Percentiles rank a stretch among this genome's conserved stretches.
Conservation (phyloP, 345 rosid genomes). For the Pseudoturritis turrita region DNA sequence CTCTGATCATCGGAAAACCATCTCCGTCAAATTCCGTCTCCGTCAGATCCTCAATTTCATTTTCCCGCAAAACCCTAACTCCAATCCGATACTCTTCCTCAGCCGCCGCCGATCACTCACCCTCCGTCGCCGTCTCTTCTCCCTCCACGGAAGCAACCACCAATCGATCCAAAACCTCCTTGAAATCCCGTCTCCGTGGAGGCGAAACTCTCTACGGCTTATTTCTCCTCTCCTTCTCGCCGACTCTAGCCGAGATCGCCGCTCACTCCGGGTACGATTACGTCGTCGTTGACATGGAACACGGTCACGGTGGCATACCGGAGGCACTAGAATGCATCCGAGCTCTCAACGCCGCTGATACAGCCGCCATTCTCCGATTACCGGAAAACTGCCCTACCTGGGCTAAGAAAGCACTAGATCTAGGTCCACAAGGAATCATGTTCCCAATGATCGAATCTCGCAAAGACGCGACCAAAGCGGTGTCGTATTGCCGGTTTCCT, state of each 20-base stretch:
- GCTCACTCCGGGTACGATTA: constrained; percentile 84
- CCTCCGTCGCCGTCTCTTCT: constrained; percentile 13
- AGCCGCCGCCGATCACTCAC: constrained; percentile 34
- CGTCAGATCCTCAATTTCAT: constrained; percentile 24
- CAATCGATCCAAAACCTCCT: constrained; percentile 26
- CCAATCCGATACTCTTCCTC: constrained; percentile 30
- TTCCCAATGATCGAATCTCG: constrained; percentile 82
- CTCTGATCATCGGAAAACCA: constrained; percentile 3
- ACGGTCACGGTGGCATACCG: constrained; percentile 82
- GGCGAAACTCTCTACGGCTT: constrained; percentile 81
- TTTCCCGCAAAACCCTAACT: constrained; percentile 29
- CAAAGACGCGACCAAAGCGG: constrained; percentile 61
- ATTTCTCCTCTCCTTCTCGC: constrained; percentile 84
- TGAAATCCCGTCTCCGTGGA: constrained; percentile 68
- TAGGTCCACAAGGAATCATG: constrained; percentile 92
- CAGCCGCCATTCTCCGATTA: constrained; percentile 68
- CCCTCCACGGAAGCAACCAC: constrained; percentile 4
- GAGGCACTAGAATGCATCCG: constrained; percentile 68
- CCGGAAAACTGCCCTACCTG: constrained; percentile 69
- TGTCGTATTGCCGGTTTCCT: constrained; percentile 80
- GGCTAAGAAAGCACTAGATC: constrained; percentile 89
- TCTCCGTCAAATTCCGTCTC: background rate
- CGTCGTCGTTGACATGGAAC: constrained; percentile 92
- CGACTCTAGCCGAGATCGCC: constrained; percentile 83
- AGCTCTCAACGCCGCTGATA: constrained; percentile 54